Conservation (phyloP, 2,329 filamentous ascomycete species). For the Biscogniauxia mediterranea region DNA sequence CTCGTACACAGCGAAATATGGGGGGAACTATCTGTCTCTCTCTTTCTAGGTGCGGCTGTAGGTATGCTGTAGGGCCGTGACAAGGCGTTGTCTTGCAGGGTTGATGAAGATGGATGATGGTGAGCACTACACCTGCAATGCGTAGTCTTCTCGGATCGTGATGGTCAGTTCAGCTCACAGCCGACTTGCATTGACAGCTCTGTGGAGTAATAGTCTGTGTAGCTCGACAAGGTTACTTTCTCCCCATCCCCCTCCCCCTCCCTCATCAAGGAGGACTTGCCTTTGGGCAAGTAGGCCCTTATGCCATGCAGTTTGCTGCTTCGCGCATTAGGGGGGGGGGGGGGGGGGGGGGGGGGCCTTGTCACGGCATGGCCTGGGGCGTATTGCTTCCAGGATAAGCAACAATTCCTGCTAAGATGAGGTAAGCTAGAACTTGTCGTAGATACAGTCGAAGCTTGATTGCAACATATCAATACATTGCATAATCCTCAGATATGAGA, state of each 20-base stretch:
- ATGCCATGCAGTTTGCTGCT: not conserved
- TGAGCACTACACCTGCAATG: constrained; percentile 13
- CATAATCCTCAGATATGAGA: not conserved
- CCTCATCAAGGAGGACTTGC: not conserved
- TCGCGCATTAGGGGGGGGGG: not conserved
- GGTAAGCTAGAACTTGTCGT: not conserved
- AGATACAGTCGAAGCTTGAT: not conserved
- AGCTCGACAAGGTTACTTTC: not conserved
- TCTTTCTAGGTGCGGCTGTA: not conserved
- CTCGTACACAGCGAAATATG: not conserved
- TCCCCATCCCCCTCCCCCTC: too few species aligned
- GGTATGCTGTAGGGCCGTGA: not conserved
- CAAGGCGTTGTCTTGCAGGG: not conserved
- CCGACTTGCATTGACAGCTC: constrained; percentile 26
- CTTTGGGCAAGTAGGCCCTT: not conserved
- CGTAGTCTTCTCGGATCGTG: constrained; percentile 10
- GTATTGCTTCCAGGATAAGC: not conserved
- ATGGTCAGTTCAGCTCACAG: constrained; percentile 19
- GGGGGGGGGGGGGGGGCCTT: too few species aligned
- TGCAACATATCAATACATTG: not conserved
- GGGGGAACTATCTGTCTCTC: not conserved
- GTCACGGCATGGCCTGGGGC: not conserved
- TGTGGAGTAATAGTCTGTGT: constrained; percentile 24
- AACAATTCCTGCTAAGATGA: not conserved
- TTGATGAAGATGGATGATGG: not conserved